Evolutionary conservation across 2,329 filamentous ascomycete species (phyloP).

Genomic region (Podosphaera fusca): DNA sequence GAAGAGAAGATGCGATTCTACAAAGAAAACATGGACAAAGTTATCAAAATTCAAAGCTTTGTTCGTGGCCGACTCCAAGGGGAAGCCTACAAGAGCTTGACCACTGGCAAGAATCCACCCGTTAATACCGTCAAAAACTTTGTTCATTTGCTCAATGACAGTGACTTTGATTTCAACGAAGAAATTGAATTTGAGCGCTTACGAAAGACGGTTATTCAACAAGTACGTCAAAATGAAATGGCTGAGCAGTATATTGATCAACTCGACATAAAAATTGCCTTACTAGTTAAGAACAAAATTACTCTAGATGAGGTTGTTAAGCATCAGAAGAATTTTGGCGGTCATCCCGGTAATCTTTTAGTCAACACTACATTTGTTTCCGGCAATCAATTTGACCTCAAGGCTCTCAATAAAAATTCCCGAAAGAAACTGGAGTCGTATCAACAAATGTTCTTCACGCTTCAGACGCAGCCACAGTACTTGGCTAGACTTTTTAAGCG

Average conservation of each 20-base stretch:
- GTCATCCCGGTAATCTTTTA: constrained; percentile 62
- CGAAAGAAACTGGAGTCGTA: constrained; percentile 89
- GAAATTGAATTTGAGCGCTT: constrained; percentile 91
- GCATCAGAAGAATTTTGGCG: constrained; percentile 89
- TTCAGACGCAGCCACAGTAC: constrained; percentile 92
- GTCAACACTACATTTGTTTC: constrained; percentile 76
- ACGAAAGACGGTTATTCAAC: constrained; percentile 87
- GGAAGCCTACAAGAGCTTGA: constrained; percentile 93
- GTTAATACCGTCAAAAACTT: constrained; percentile 96
- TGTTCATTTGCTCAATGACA: constrained; percentile 91
- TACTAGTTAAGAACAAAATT: constrained; percentile 98
- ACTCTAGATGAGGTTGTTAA: constrained; percentile 93
- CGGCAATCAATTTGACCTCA: constrained; percentile 82
- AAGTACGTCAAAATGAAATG: constrained; percentile 91
- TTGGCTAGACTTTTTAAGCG: constrained; percentile 70
- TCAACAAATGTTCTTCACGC: constrained; percentile 89
- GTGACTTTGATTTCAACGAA: constrained; percentile 96
- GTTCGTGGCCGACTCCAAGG: constrained; percentile 86
- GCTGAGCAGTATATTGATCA: constrained; percentile 96
- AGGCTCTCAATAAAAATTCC: constrained; percentile 91
- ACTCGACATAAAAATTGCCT: constrained; percentile 93
- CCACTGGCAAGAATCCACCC: constrained; percentile 85
- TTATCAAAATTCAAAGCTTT: constrained; percentile 96
- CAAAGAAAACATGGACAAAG: constrained; percentile 94
- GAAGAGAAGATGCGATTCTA: constrained; percentile 73